Evolutionary conservation across 2,329 filamentous ascomycete species (phyloP).

Genomic region (Xylaria sp.): DNA sequence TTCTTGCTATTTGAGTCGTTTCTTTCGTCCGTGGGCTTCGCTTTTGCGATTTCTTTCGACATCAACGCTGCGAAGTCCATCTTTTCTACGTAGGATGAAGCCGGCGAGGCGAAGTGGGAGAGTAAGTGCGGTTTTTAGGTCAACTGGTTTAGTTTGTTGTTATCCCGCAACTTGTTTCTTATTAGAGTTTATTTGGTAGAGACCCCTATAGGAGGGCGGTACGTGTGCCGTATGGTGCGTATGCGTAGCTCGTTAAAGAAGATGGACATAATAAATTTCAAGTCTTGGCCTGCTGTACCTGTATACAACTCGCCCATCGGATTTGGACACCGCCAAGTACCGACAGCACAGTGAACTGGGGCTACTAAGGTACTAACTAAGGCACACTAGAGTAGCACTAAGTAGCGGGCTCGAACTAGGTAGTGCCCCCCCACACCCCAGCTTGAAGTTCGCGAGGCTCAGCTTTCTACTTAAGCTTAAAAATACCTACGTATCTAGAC

Average conservation of each 20-base stretch:
- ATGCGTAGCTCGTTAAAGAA: no score
- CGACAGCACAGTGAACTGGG: not conserved
- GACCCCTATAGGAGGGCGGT: no score
- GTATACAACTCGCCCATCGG: not conserved
- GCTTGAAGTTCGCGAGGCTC: not conserved
- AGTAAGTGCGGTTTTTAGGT: not conserved
- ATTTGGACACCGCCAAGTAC: not conserved
- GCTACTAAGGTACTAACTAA: no score
- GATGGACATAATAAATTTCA: no score
- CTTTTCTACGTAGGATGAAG: slow-evolving; percentile 46
- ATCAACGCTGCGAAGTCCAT: slow-evolving; percentile 98
- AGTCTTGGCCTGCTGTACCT: no score
- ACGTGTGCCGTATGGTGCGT: no score
- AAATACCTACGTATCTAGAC: not conserved
- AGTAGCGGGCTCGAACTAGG: no score
- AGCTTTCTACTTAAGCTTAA: not conserved
- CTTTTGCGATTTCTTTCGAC: slow-evolving; percentile 90
- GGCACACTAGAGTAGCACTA: not conserved
- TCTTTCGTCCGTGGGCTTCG: slow-evolving; percentile 59
- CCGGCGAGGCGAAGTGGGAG: not conserved
- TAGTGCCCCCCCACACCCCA: no score
- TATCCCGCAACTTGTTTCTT: not conserved
- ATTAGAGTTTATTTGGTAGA: not conserved
- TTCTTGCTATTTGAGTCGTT: slow-evolving; percentile 65
- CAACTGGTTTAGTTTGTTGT: not conserved